These are phyloP conservation scores for Truncatella angustata DNA, from an alignment of 2,329 filamentous ascomycete species.

Conservation along the genomic window DNA sequence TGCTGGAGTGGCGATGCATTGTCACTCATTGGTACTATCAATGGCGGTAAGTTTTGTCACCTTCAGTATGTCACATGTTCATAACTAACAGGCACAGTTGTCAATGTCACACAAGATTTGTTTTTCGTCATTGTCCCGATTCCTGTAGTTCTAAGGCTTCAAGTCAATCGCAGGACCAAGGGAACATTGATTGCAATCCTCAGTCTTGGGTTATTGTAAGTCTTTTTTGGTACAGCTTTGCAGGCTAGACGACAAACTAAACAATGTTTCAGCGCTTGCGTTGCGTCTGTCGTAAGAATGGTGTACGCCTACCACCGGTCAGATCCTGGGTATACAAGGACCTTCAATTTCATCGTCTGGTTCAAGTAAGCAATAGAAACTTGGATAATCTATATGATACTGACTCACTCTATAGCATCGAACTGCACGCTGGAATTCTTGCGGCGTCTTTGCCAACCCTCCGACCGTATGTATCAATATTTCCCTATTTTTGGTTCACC, in stretches of 20 bases:
- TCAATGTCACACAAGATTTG: conserved; percentile 9
- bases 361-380: neutral
- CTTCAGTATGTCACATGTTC: neutral
- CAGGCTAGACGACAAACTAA: neutral
- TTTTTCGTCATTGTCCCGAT: conserved; percentile 10
- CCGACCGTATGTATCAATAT: conserved; percentile 3
- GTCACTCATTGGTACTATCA: conserved; percentile 3
- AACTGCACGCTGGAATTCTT: conserved; percentile 7
- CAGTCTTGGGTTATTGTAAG: conserved; percentile 10
- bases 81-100: neutral
- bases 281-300: conserved; percentile 4
- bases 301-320: neutral
- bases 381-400: neutral
- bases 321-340: conserved; percentile 4
- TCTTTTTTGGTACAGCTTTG: neutral
- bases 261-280: conserved; percentile 2
- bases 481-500: neutral
- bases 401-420: neutral
- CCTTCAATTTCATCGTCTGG: neutral
- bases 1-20: conserved; percentile 1
- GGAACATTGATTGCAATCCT: conserved; percentile 1
- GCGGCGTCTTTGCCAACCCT: conserved; percentile 6
- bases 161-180: conserved; percentile 11
- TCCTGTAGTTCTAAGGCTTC: conserved; percentile 8
- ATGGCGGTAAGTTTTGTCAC: conserved; percentile 1